These are phyloP conservation scores for Chlamydomonas incerta DNA, from an alignment of 139 green algal species.

Conservation along the genomic window DNA sequence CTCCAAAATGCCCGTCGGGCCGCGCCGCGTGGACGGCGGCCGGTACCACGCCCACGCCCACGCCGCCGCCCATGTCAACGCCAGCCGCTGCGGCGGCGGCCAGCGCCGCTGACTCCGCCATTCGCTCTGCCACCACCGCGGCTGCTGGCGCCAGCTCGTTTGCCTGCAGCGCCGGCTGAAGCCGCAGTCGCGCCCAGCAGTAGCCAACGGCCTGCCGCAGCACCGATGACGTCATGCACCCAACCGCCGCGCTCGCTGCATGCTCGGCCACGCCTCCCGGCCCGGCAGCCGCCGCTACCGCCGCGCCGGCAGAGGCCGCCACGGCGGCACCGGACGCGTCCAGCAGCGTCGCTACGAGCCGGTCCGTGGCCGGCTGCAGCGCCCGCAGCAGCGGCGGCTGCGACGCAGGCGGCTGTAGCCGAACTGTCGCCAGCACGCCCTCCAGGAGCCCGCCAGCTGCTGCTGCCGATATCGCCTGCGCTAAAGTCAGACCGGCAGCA, in stretches of 20 bases:
- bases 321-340: not conserved
- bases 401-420: not conserved
- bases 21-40: no score
- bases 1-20: no score
- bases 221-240: no score
- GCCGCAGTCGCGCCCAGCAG: not conserved
- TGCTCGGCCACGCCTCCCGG: no score
- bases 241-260: no score
- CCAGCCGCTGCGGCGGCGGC: not conserved
- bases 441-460: slow-evolving; percentile 18
- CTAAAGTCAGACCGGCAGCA: not conserved
- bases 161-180: not conserved
- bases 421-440: not conserved
- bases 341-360: not conserved
- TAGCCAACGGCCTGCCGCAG: not conserved
- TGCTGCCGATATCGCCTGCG: not conserved
- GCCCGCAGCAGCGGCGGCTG: not conserved
- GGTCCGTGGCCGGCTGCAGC: not conserved
- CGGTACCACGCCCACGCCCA: no score
- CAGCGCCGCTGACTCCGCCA: not conserved
- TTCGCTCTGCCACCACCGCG: not conserved
- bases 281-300: not conserved
- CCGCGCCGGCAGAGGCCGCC: not conserved
- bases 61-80: no score
- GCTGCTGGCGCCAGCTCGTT: no score